Base-by-base conservation (phyloP, 2,329 filamentous ascomycete species). In the Aspergillus sp. region DNA sequence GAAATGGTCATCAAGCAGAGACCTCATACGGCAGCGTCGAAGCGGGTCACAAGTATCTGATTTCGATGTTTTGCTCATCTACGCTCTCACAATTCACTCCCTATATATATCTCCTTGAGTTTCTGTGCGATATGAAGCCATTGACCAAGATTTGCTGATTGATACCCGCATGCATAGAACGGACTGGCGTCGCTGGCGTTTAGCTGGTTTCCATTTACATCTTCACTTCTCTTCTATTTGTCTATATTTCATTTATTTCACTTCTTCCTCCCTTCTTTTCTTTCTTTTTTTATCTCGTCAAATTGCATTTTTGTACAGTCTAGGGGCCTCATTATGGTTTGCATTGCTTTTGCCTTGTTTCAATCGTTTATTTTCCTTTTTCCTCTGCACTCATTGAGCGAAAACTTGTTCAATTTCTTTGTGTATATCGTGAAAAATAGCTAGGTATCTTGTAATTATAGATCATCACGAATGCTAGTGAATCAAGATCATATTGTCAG, bases 1-100 rank as follows among this genome's bases (percentile, higher is more conserved):
- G 89, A 96, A 72, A 91, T 88, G 53, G 83, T 98, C 51, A 94
- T 97, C 65, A 81, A 80, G 56, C 69, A 80, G 56, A 67, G 77
- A 49, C 74, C 76, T 15, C 66, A 62, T 41, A 58, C 58, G n/a
- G 17, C 37, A 12, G 62, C 60, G 19, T 67, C 65, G 13, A 69
- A 71, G 53, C 58, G 72, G 47, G 65, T 74, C 44, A 72, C 70
- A 20, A 73, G 69, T 49, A 67, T 74, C 45, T 74, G 55, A 69
- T 43, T n/a, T 19, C 30, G 45, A 44, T 22, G 15, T 42, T n/a
- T 35, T 44, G 41, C 10, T 45, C 13, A 33, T 42, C 41, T 45
- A 45, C n/a, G 33, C 10, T 38, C 25, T 39, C 32, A 32, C 2
- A 13, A 30, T 38, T 37, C 12, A 47, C 19, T 19, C 44, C 30